Base-by-base conservation (phyloP, 257 asterid genomes). In the Salvia rosmarinus region DNA sequence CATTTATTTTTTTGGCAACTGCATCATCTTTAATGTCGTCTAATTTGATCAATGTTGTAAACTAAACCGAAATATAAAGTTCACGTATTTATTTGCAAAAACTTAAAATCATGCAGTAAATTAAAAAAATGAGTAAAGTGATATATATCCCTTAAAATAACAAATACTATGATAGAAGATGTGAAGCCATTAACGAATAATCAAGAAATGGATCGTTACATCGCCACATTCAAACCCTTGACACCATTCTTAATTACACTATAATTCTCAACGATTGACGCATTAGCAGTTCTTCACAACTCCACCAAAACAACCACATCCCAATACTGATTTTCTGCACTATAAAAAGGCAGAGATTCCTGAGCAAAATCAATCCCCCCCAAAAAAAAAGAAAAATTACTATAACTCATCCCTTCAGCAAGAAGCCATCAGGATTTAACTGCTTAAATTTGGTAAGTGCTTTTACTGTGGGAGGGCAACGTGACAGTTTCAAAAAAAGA, bases 371-470 rank as follows among this genome's bases (percentile, higher is more conserved):
- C n/a, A n/a, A n/a, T n/a, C n/a, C n/a, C n/a, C n/a, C n/a, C n/a
- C 78, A 58, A 46, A 77, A 70, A 63, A 52, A 75, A 71, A 67
- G 68, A 80, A 73, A 75, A 80, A 73, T 25, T 25, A 68, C 63
- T n/a, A n/a, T 65, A n/a, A 75, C 58, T 63, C 79, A 20, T 40
- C 69, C 57, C 19, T 66, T 46, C 59, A 8, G 2, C n/a, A 12
- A 21, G 60, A 63, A 75, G 35, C 42, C 76, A 73, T 47, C 72
- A 23, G 79, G 16, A 77, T 70, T 74, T 25, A 28, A 50, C 80
- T 17, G 56, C 73, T 69, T 73, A 67, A 13, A 54, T 75, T 80
- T 71, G 84, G 88, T 74, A 76, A 83, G 84, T 60, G 77, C 81
- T 80, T 76, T 82, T 42, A 76, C 59, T 73, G 49, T 30, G 60